A percentile compares a stretch with the other conserved stretches of the same genome.
Conservation (phyloP, 1,139 yeast species). For the Suhomyces maxii region DNA sequence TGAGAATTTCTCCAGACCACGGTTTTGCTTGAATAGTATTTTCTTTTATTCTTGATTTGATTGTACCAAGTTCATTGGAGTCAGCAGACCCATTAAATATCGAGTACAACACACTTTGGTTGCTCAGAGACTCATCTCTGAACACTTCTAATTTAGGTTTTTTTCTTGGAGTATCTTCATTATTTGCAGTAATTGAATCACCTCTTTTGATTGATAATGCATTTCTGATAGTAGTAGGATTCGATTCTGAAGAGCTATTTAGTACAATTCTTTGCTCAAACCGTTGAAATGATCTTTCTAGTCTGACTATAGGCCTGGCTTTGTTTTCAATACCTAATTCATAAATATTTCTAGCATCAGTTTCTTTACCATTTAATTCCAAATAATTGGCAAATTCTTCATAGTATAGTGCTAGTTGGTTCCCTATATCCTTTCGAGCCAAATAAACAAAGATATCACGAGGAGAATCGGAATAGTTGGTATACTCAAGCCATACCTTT, state of each 20-base stretch:
- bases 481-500: constrained; percentile 77
- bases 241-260: neutral
- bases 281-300: constrained; percentile 49
- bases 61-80: constrained; percentile 44
- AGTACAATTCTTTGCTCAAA: constrained; percentile 39
- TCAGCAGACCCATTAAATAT: constrained; percentile 26
- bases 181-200: constrained; percentile 4
- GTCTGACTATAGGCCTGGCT: constrained; percentile 66
- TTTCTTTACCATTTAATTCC: constrained; percentile 51
- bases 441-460: constrained; percentile 72
- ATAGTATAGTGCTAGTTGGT: constrained; percentile 65
- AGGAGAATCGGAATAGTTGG: constrained; percentile 68
- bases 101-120: constrained; percentile 31
- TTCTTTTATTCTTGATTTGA: constrained; percentile 61
- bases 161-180: constrained; percentile 12
- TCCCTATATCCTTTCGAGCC: constrained; percentile 73
- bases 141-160: constrained; percentile 33
- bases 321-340: constrained; percentile 56
- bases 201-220: constrained; percentile 34
- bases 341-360: constrained; percentile 66
- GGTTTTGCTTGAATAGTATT: constrained; percentile 58
- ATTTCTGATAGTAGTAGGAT: constrained; percentile 9
- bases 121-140: constrained; percentile 22
- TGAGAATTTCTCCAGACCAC: constrained; percentile 65
- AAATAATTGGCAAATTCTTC: constrained; percentile 75